Evolutionary conservation across 169 alveolate species (phyloP).

Genomic region (Babesia sp.): DNA sequence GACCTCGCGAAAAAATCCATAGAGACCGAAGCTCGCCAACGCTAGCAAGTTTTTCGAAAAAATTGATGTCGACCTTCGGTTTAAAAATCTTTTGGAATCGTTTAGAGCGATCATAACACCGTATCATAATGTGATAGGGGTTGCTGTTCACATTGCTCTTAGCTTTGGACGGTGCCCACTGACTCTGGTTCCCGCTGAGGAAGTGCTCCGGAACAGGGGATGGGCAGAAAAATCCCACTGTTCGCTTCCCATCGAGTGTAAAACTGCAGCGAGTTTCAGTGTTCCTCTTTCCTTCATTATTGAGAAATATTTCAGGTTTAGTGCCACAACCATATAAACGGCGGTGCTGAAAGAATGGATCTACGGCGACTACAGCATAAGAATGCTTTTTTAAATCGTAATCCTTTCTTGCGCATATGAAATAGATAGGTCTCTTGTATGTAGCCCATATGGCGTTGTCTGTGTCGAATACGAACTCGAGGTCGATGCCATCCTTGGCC

Average conservation of each 20-base stretch:
- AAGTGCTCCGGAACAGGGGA: constrained; percentile 47
- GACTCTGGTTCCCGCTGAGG: constrained; percentile 39
- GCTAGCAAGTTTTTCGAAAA: background rate
- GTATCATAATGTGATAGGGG: constrained; percentile 38
- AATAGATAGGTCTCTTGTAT: constrained; percentile 38
- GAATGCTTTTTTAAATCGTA: background rate
- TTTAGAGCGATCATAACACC: constrained; percentile 33
- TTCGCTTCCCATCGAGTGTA: background rate
- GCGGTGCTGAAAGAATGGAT: constrained; percentile 14
- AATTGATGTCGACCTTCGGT: background rate
- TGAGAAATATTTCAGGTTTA: constrained; percentile 25
- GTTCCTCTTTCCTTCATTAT: constrained; percentile 9
- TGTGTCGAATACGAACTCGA: constrained; percentile 13
- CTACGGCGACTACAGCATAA: constrained; percentile 25
- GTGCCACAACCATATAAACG: constrained; percentile 51
- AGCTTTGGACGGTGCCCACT: background rate
- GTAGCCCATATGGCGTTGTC: constrained; percentile 10
- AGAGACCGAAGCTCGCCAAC: constrained; percentile 53
- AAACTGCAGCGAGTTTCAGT: constrained; percentile 7
- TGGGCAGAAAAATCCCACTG: constrained; percentile 50
- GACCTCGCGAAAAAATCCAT: constrained; percentile 29
- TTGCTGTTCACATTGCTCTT: background rate
- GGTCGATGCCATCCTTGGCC: constrained; percentile 8
- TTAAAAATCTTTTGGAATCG: background rate
- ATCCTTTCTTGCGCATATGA: constrained; percentile 23